Evolutionary conservation across 768 basidiomycete genomes (phyloP).

Genomic region (Lanmaoa pseudosensibilis): DNA sequence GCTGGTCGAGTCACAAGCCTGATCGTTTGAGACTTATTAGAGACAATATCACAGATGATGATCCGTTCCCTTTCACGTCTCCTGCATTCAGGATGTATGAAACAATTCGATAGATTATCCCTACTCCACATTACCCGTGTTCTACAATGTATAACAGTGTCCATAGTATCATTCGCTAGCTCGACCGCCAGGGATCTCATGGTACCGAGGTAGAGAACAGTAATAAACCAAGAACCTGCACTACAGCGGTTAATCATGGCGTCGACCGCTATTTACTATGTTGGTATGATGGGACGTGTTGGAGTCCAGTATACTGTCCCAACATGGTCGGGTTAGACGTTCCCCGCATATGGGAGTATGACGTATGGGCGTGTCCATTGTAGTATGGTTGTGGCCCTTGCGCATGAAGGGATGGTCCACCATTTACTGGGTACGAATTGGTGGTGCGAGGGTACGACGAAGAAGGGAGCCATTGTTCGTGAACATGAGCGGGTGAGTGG

Average conservation of each 20-base stretch:
- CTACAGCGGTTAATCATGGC: neutral
- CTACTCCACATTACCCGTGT: constrained; percentile 25
- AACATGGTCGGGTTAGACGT: constrained; percentile 16
- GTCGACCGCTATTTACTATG: constrained; percentile 25
- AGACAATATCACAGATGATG: constrained; percentile 54
- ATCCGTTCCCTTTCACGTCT: constrained; percentile 70
- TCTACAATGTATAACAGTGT: constrained; percentile 28
- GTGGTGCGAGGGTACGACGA: constrained; percentile 28
- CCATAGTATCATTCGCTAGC: constrained; percentile 11
- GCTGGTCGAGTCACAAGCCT: neutral
- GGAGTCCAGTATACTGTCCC: constrained; percentile 28
- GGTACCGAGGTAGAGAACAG: neutral
- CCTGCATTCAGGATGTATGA: constrained; percentile 75
- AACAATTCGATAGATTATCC: constrained; percentile 57
- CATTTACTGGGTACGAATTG: constrained; percentile 20
- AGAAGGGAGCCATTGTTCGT: constrained; percentile 27
- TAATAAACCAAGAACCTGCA: constrained; percentile 10
- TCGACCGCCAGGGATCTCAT: neutral
- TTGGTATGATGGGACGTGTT: constrained; percentile 31
- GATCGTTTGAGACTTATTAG: constrained; percentile 24
- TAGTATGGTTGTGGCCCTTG: constrained; percentile 30
- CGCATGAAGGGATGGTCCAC: constrained; percentile 13
- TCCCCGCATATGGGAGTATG: constrained; percentile 32
- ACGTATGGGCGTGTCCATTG: constrained; percentile 22
- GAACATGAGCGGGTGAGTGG: constrained; percentile 16